These are phyloP conservation scores for Xylaria sp. DNA, from an alignment of 2,329 filamentous ascomycete species.

Conservation along the genomic window DNA sequence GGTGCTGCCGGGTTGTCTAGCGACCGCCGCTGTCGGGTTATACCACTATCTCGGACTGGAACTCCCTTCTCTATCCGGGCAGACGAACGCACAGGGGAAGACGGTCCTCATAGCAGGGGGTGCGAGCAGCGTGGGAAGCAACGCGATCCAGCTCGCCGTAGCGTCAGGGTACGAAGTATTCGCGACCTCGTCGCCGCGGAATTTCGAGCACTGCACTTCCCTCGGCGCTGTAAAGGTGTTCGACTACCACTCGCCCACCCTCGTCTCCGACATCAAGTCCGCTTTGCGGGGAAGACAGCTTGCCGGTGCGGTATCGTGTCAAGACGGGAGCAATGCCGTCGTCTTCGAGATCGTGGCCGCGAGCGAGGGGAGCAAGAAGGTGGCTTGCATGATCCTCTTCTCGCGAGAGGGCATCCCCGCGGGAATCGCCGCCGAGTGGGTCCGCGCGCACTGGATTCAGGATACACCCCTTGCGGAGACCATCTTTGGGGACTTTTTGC, in stretches of 20 bases:
- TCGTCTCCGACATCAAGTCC: slow-evolving; percentile 46
- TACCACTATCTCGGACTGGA: slow-evolving; percentile 40
- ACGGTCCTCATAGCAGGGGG: slow-evolving; percentile 60
- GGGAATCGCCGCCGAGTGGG: slow-evolving; percentile 37
- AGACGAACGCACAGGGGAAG: slow-evolving; percentile 25
- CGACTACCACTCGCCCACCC: slow-evolving; percentile 52
- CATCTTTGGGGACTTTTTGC: slow-evolving; percentile 44
- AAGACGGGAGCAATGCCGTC: slow-evolving; percentile 26
- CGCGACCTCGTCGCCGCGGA: slow-evolving; percentile 52
- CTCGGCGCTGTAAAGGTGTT: slow-evolving; percentile 56
- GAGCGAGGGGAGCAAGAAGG: slow-evolving; percentile 34
- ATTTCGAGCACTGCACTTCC: slow-evolving; percentile 52
- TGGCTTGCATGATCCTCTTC: slow-evolving; percentile 37
- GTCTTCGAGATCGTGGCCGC: slow-evolving; percentile 39
- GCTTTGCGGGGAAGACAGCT: slow-evolving; percentile 37
- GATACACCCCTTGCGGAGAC: slow-evolving; percentile 40
- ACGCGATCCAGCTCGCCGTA: slow-evolving; percentile 57
- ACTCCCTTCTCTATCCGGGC: slow-evolving; percentile 9
- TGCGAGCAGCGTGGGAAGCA: slow-evolving; percentile 56
- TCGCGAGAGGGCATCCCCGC: slow-evolving; percentile 14
- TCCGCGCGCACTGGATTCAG: slow-evolving; percentile 38
- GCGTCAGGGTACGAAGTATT: slow-evolving; percentile 57
- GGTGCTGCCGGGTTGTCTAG: slow-evolving; percentile 44
- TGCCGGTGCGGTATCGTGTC: slow-evolving; percentile 40
- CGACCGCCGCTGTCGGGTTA: slow-evolving; percentile 44